Percentiles rank a stretch among this genome's conserved stretches.
phyloP scores from a whole-genome alignment of 805 yeast genomes.

The Suhomyces prunicola region DNA sequence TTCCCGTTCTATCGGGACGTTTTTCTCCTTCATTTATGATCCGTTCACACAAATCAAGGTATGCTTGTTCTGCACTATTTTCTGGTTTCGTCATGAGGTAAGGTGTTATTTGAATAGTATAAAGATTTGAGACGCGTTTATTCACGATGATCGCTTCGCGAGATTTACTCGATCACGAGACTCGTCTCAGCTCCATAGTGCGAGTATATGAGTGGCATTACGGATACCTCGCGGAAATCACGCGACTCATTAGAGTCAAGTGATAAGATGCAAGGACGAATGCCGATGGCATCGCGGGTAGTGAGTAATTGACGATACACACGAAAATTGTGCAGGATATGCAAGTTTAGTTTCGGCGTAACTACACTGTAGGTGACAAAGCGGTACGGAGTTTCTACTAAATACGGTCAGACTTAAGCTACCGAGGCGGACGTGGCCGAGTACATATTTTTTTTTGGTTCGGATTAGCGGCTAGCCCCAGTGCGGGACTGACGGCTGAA shows the following conservation, averaged over 20 bases:
- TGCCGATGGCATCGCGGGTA: background rate
- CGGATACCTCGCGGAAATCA: background rate
- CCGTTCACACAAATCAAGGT: slow-evolving; percentile 72
- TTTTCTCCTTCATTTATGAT: slow-evolving; percentile 84
- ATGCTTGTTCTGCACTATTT: slow-evolving; percentile 74
- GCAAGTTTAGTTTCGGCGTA: background rate
- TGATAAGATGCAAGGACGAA: background rate
- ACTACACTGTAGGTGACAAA: background rate
- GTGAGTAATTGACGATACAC: too few species aligned
- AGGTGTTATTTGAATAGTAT: background rate
- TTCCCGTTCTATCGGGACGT: slow-evolving; percentile 96
- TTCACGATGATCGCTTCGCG: background rate
- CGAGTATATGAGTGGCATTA: too few species aligned
- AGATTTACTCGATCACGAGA: background rate
- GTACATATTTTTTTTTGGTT: background rate
- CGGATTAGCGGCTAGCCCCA: background rate
- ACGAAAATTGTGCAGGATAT: background rate
- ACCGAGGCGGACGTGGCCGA: background rate
- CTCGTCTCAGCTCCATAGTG: background rate
- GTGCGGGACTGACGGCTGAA: background rate
- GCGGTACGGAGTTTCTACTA: background rate
- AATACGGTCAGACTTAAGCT: background rate
- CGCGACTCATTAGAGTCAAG: background rate
- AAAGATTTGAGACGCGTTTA: background rate
- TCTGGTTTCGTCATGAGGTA: slow-evolving; percentile 9